These are phyloP conservation scores for Eucalyptus victrix DNA, from an alignment of 345 rosid genomes.

Conservation along the genomic window DNA sequence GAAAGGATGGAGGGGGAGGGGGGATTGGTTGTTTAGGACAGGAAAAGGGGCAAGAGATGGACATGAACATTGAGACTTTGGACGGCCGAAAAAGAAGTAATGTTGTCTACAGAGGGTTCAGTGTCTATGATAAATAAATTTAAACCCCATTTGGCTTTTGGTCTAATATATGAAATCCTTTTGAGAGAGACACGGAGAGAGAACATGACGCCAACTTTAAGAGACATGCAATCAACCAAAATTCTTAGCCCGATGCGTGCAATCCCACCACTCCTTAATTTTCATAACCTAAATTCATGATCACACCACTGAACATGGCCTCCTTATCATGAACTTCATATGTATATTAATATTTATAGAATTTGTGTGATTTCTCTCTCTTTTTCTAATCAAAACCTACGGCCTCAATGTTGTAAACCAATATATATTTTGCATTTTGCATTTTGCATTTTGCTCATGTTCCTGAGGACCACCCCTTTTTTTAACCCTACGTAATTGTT, in stretches of 20 bases:
- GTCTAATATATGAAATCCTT: background rate
- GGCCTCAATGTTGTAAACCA: background rate
- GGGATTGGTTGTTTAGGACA: background rate
- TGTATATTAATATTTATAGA: background rate
- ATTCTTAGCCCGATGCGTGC: background rate
- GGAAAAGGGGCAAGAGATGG: background rate
- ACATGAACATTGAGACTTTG: conserved; percentile 1
- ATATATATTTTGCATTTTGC: too few species aligned
- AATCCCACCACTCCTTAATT: background rate
- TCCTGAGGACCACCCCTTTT: background rate
- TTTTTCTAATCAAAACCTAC: background rate
- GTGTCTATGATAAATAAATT: background rate
- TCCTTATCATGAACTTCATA: background rate
- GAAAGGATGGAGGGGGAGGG: background rate
- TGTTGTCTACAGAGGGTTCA: background rate
- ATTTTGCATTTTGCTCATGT: background rate
- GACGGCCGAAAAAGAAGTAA: background rate
- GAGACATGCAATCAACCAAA: conserved; percentile 12
- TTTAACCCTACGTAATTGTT: background rate
- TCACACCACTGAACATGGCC: background rate
- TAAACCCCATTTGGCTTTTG: background rate
- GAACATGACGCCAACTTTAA: conserved; percentile 15
- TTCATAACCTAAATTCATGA: background rate
- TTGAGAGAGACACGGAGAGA: background rate
- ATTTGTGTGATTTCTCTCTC: background rate